A percentile compares a stretch with the other conserved stretches of the same genome.
These are phyloP conservation scores for Bipolaris victoriae DNA, from an alignment of 2,329 filamentous ascomycete species.

Conservation along the genomic window DNA sequence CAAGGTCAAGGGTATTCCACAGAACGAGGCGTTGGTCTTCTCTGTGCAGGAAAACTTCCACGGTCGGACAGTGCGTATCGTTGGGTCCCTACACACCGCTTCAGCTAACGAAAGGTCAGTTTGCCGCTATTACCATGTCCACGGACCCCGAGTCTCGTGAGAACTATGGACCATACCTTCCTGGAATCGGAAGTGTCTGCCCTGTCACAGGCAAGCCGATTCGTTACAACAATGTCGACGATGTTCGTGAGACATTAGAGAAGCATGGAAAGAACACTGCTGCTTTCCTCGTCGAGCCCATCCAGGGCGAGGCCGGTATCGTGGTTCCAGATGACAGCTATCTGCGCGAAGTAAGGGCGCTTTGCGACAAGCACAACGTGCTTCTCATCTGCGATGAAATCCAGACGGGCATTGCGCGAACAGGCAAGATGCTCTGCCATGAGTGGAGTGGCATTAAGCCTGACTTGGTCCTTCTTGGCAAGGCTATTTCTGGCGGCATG, in stretches of 20 bases:
- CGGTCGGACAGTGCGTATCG: constrained; percentile 77
- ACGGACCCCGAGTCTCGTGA: constrained; percentile 94
- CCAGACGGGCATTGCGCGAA: constrained; percentile 95
- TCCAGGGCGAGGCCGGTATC: constrained; percentile 96
- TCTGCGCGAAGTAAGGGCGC: constrained; percentile 75
- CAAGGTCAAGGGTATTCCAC: constrained; percentile 88
- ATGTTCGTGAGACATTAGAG: constrained; percentile 80
- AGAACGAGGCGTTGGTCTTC: constrained; percentile 83
- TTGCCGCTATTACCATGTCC: constrained; percentile 93
- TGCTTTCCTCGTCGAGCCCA: constrained; percentile 93
- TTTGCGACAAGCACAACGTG: constrained; percentile 95
- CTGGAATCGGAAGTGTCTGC: constrained; percentile 78
- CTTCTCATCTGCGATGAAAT: constrained; percentile 98
- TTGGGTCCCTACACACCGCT: neutral
- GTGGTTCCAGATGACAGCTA: constrained; percentile 93
- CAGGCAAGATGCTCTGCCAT: constrained; percentile 89
- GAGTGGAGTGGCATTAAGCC: constrained; percentile 96
- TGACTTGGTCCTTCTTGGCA: constrained; percentile 91
- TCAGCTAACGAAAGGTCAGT: constrained; percentile 58
- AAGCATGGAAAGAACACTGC: constrained; percentile 83
- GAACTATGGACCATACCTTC: constrained; percentile 96
- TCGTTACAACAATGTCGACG: constrained; percentile 82
- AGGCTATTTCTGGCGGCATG: constrained; percentile 97
- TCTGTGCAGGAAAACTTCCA: constrained; percentile 93
- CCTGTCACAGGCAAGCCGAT: constrained; percentile 80